Evolutionary conservation across 2,329 filamentous ascomycete species (phyloP).

Genomic region (Trichoderma sp.): DNA sequence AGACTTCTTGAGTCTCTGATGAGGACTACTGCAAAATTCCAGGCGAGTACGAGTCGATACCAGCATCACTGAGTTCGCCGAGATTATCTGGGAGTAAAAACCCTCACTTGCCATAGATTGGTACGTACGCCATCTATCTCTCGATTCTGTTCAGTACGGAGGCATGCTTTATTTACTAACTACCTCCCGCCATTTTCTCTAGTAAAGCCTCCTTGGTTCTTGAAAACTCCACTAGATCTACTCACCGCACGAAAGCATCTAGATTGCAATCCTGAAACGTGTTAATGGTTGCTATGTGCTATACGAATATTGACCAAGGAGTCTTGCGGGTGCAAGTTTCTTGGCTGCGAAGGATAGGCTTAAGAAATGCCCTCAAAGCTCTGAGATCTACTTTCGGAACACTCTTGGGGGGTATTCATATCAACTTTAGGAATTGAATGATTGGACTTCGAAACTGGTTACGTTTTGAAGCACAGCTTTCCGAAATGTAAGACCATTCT

Average conservation of each 20-base stretch:
- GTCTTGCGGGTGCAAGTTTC: too few relatives aligned
- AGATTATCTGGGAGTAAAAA: background rate
- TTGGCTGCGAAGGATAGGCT: too few relatives aligned
- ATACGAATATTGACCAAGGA: too few relatives aligned
- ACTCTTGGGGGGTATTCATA: too few relatives aligned
- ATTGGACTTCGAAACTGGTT: too few relatives aligned
- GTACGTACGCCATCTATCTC: background rate
- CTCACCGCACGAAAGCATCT: conserved; percentile 26
- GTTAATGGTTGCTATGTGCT: conserved; percentile 29
- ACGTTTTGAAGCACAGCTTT: too few relatives aligned
- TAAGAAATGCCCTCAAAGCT: too few relatives aligned
- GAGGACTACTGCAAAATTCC: background rate
- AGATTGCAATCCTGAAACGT: conserved; percentile 27
- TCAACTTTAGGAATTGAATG: too few relatives aligned
- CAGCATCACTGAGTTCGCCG: background rate
- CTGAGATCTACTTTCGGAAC: too few relatives aligned
- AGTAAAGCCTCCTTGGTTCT: background rate
- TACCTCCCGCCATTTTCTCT: background rate
- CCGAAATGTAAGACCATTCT: background rate
- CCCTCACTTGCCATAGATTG: too few relatives aligned
- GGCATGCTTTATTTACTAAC: background rate
- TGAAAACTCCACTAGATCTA: conserved; percentile 28
- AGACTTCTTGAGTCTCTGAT: background rate
- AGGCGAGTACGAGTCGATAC: background rate
- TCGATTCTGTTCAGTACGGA: background rate